Conservation (phyloP, 2,329 filamentous ascomycete species). For the Periconia sp. region DNA sequence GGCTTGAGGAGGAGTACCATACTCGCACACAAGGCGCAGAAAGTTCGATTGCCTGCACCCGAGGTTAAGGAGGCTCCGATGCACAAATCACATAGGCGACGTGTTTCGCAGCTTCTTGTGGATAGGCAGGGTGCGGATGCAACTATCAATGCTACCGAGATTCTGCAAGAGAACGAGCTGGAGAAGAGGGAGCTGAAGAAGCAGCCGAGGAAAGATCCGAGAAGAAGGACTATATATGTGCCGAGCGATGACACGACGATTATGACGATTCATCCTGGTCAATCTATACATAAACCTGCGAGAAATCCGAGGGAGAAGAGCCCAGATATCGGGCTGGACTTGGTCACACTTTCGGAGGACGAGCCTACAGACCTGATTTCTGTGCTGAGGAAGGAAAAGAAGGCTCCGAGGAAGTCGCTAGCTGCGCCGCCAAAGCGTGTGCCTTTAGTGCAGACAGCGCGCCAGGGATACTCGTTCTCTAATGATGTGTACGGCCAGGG, state of each 20-base stretch:
- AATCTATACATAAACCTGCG: conserved; percentile 31
- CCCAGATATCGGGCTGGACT: conserved; percentile 45
- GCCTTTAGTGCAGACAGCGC: conserved; percentile 54
- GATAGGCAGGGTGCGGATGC: conserved; percentile 30
- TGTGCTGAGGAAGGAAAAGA: conserved; percentile 40
- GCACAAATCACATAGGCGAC: conserved; percentile 38
- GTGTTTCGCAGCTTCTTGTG: conserved; percentile 41
- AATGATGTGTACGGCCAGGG: conserved; percentile 60
- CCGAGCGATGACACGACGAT: conserved; percentile 59
- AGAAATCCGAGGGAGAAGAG: conserved; percentile 38
- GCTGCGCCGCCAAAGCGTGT: conserved; percentile 55
- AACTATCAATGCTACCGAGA: conserved; percentile 38
- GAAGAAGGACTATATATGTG: conserved; percentile 58
- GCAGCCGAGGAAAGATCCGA: conserved; percentile 47
- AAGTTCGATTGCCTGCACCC: conserved; percentile 31
- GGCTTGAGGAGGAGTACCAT: conserved; percentile 36
- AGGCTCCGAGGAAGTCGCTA: conserved; percentile 48
- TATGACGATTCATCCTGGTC: conserved; percentile 59
- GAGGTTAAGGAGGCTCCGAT: conserved; percentile 27
- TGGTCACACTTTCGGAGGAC: conserved; percentile 47
- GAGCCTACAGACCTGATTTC: conserved; percentile 38
- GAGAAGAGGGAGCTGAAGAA: conserved; percentile 40
- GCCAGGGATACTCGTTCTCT: conserved; percentile 49
- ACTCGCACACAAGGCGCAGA: conserved; percentile 46
- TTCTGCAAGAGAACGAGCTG: conserved; percentile 36